Conservation (phyloP, 2,329 filamentous ascomycete species). For the Phaeosphaeriaceae sp. region DNA sequence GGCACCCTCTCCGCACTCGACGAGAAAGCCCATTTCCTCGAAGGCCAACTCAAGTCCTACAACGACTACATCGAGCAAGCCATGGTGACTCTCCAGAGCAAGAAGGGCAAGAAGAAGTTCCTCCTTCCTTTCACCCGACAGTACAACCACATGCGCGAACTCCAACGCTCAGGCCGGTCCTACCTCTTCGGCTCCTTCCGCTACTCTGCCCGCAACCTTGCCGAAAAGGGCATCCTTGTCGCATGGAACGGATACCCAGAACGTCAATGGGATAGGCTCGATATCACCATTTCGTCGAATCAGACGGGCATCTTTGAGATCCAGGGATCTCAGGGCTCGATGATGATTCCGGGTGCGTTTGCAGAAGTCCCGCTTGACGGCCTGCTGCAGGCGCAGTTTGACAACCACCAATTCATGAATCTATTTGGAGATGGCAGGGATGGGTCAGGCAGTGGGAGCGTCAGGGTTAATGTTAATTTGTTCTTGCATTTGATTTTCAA, state of each 20-base stretch:
- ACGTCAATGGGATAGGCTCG: conserved; percentile 88
- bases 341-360: conserved; percentile 94
- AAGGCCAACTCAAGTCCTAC: conserved; percentile 95
- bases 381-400: conserved; percentile 93
- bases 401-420: conserved; percentile 95
- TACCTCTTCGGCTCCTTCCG: conserved; percentile 99
- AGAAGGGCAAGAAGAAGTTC: conserved; percentile 94
- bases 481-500: conserved; percentile 97
- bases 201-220: conserved; percentile 87
- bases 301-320: conserved; percentile 93
- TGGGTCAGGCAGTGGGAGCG: conserved; percentile 43
- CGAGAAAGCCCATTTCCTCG: conserved; percentile 88
- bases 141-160: conserved; percentile 97
- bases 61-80: conserved; percentile 99
- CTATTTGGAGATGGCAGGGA: conserved; percentile 66
- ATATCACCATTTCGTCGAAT: conserved; percentile 93
- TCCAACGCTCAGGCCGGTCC: conserved; percentile 88
- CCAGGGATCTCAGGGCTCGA: conserved; percentile 87
- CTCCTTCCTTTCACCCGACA: conserved; percentile 97
- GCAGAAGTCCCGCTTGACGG: conserved; percentile 91
- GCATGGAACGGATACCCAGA: conserved; percentile 85
- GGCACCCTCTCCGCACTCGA: conserved; percentile 77
- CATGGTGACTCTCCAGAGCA: conserved; percentile 95
- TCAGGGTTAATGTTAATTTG: conserved; percentile 94
- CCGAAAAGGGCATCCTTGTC: conserved; percentile 92